phyloP scores from a whole-genome alignment of 2,329 filamentous ascomycete species.

The Arthrinium puccinioides region DNA sequence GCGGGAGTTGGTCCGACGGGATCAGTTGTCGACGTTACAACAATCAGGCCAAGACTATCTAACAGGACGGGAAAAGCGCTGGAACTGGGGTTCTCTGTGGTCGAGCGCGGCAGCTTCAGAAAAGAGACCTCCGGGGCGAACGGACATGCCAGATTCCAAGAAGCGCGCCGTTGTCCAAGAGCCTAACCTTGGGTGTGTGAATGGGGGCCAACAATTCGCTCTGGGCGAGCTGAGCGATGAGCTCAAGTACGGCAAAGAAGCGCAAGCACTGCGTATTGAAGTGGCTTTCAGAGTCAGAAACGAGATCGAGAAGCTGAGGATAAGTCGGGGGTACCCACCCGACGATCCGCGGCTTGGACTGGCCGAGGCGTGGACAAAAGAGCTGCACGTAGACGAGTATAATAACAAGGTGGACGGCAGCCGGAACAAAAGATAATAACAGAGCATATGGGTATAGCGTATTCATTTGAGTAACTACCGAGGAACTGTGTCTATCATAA shows the following conservation, averaged over 20 bases:
- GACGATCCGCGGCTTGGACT: conserved; percentile 71
- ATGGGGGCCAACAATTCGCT: not conserved
- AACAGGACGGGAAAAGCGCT: not conserved
- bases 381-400: conserved; percentile 36
- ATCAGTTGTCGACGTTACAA: conserved; percentile 33
- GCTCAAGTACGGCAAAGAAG: conserved; percentile 66
- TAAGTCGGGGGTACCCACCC: conserved; percentile 65
- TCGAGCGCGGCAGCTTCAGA: not conserved
- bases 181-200: too few species aligned
- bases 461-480: not conserved
- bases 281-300: conserved; percentile 71
- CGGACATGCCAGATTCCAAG: not conserved
- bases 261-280: conserved; percentile 68
- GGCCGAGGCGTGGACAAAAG: conserved; percentile 71
- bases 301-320: conserved; percentile 72
- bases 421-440: conserved; percentile 29
- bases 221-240: conserved; percentile 59
- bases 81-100: not conserved
- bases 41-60: not conserved
- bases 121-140: not conserved
- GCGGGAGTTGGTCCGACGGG: conserved; percentile 55
- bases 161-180: not conserved
- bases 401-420: conserved; percentile 49
- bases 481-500: conserved; percentile 2
- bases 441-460: not conserved